These are phyloP conservation scores for Aspergillus jensenii DNA, from an alignment of 2,329 filamentous ascomycete genomes.

Conservation along the genomic window DNA sequence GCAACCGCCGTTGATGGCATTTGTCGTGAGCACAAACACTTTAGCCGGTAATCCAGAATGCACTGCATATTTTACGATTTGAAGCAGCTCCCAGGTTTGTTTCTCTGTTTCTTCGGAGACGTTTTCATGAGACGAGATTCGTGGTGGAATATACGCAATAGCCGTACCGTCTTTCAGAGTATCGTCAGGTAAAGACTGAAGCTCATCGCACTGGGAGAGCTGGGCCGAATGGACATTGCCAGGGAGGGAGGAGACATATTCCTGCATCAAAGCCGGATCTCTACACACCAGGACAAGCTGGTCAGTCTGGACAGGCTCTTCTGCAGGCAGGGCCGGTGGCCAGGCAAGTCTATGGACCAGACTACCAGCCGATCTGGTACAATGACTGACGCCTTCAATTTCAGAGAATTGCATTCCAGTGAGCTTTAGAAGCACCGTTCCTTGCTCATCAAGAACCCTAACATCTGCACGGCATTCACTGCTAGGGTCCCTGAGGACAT, in stretches of 20 bases:
- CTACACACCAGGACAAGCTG: slow-evolving; percentile 7
- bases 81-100: slow-evolving; percentile 9
- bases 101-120: slow-evolving; percentile 1
- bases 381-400: slow-evolving; percentile 34
- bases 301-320: slow-evolving; percentile 27
- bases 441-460: slow-evolving; percentile 19
- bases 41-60: slow-evolving; percentile 12
- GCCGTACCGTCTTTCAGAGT: slow-evolving; percentile 3
- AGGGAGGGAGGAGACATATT: background rate
- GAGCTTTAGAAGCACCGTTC: slow-evolving; percentile 33
- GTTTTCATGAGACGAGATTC: background rate
- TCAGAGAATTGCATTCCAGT: slow-evolving; percentile 41
- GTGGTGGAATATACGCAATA: slow-evolving; percentile 12
- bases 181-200: background rate
- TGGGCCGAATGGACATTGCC: background rate
- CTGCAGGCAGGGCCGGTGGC: slow-evolving; percentile 35
- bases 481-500: slow-evolving; percentile 24
- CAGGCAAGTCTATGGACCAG: slow-evolving; percentile 41
- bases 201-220: background rate
- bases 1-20: slow-evolving; percentile 24
- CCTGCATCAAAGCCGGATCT: background rate
- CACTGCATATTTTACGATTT: slow-evolving; percentile 8
- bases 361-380: slow-evolving; percentile 25
- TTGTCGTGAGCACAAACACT: slow-evolving; percentile 32
- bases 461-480: background rate